A percentile compares a stretch with the other conserved stretches of the same genome.
Conservation (phyloP, 2,329 filamentous ascomycete species). For the Penicillium sp. region DNA sequence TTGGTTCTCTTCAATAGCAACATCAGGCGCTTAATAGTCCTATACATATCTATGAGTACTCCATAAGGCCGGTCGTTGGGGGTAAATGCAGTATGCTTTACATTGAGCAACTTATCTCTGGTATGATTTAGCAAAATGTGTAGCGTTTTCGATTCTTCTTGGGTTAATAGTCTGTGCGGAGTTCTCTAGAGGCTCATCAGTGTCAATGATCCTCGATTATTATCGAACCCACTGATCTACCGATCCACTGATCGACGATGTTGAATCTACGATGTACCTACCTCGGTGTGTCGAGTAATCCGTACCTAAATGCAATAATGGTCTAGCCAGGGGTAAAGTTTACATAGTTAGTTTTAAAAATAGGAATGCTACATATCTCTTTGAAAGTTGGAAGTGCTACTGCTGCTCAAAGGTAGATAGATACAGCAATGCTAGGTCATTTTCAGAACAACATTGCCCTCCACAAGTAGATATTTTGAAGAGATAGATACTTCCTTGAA, state of each 20-base stretch:
- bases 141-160: background rate
- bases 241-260: slow-evolving; percentile 6
- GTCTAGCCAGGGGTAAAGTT: background rate
- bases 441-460: background rate
- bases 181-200: background rate
- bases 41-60: background rate
- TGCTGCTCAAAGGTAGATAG: too few relatives aligned
- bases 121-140: background rate
- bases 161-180: background rate
- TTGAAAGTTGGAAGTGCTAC: background rate
- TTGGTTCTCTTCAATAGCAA: background rate
- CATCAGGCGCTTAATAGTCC: background rate
- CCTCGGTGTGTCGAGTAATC: background rate
- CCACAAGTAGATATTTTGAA: background rate
- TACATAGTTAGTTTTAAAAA: background rate
- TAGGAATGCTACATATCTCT: background rate
- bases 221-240: background rate
- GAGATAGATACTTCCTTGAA: background rate
- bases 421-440: too few relatives aligned
- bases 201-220: background rate
- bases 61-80: background rate
- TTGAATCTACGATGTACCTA: background rate
- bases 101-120: background rate
- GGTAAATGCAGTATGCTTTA: background rate
- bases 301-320: background rate